Evolutionary conservation across 805 yeast species (phyloP).

Genomic region (Ogataea populi-albae): DNA sequence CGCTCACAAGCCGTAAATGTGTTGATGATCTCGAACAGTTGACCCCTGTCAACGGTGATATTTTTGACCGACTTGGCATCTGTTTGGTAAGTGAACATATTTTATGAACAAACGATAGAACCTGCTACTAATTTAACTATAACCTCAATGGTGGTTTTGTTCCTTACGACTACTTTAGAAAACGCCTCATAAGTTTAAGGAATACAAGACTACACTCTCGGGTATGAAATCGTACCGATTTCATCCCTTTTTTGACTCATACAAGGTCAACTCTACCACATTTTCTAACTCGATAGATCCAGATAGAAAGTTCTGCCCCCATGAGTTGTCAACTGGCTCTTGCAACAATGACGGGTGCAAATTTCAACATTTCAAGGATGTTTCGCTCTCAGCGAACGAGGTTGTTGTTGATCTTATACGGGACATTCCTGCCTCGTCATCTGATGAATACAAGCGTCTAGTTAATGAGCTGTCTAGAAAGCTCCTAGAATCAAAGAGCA

Average conservation of each 20-base stretch:
- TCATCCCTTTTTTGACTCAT: slow-evolving; percentile 17
- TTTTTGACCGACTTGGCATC: slow-evolving; percentile 8
- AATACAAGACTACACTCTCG: slow-evolving; percentile 13
- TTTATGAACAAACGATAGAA: too few relatives aligned
- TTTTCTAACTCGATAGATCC: slow-evolving; percentile 17
- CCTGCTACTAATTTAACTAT: slow-evolving; percentile 5
- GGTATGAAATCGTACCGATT: slow-evolving; percentile 18
- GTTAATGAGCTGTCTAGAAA: slow-evolving; percentile 8
- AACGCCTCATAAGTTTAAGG: slow-evolving; percentile 11
- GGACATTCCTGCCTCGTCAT: slow-evolving; percentile 12
- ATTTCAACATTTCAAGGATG: slow-evolving; percentile 17
- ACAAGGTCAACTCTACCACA: slow-evolving; percentile 16
- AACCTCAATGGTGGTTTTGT: neutral
- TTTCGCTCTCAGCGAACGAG: slow-evolving; percentile 9
- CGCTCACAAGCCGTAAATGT: slow-evolving; percentile 10
- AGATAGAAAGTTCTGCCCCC: slow-evolving; percentile 14
- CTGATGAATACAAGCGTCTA: slow-evolving; percentile 8
- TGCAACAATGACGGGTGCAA: slow-evolving; percentile 13
- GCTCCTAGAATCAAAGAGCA: slow-evolving; percentile 5
- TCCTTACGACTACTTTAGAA: slow-evolving; percentile 5
- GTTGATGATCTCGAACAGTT: slow-evolving; percentile 6
- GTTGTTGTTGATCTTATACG: slow-evolving; percentile 11
- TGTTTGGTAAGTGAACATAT: slow-evolving; percentile 8
- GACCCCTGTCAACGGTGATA: slow-evolving; percentile 1
- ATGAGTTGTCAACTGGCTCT: slow-evolving; percentile 14